Percentiles rank a stretch among this genome's conserved stretches.
phyloP scores from a whole-genome alignment of 2,329 filamentous ascomycete species.

The Neofusicoccum kwambonambiense region DNA sequence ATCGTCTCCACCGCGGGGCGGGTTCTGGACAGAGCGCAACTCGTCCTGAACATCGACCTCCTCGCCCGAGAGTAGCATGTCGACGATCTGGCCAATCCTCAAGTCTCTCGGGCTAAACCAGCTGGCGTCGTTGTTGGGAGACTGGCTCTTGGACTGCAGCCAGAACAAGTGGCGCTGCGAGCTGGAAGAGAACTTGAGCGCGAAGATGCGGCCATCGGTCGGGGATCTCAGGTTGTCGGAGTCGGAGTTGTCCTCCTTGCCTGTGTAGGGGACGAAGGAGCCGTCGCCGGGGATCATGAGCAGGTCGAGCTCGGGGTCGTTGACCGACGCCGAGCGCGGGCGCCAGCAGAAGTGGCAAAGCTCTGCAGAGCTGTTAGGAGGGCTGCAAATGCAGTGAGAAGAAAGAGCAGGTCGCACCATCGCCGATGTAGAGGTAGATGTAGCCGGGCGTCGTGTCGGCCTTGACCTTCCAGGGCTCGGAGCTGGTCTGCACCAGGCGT shows the following conservation, averaged over 20 bases:
- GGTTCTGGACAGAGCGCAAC: slow-evolving; percentile 58
- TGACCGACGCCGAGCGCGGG: slow-evolving; percentile 67
- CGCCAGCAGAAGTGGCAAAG: slow-evolving; percentile 98
- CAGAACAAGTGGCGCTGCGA: slow-evolving; percentile 92
- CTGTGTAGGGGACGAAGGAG: slow-evolving; percentile 74
- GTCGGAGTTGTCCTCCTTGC: slow-evolving; percentile 51
- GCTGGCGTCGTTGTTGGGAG: slow-evolving; percentile 64
- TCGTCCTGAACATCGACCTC: slow-evolving; percentile 77
- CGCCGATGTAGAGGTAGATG: slow-evolving; percentile 88
- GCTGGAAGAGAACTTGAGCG: slow-evolving; percentile 89
- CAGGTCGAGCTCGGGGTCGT: slow-evolving; percentile 79
- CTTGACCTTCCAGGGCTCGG: slow-evolving; percentile 68
- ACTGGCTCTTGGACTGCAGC: slow-evolving; percentile 89
- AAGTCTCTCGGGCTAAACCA: slow-evolving; percentile 83
- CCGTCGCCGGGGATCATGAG: slow-evolving; percentile 92
- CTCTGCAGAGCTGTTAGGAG: slow-evolving; percentile 51
- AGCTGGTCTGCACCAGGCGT: slow-evolving; percentile 33
- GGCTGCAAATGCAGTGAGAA: not conserved
- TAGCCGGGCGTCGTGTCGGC: slow-evolving; percentile 75
- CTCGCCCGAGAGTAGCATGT: slow-evolving; percentile 81
- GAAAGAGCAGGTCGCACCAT: slow-evolving; percentile 56
- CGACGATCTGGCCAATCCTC: slow-evolving; percentile 84
- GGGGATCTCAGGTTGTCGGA: slow-evolving; percentile 61
- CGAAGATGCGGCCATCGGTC: slow-evolving; percentile 84
- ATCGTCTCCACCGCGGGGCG: slow-evolving; percentile 56